These are phyloP conservation scores for Infundibulicybe gibba DNA, from an alignment of 768 basidiomycete genomes.

Conservation along the genomic window DNA sequence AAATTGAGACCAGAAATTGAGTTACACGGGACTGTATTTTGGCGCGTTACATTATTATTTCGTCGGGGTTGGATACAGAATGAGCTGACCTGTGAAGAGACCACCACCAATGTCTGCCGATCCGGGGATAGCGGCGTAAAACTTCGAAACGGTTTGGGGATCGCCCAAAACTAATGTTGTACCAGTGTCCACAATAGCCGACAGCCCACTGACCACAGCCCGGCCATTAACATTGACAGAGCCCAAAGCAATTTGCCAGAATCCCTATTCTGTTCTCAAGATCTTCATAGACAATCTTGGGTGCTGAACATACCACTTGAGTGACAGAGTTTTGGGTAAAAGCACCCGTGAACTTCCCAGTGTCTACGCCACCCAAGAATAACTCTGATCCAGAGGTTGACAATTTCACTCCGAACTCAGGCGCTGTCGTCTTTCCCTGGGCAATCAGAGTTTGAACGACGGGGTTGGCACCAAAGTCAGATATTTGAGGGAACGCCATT, in stretches of 20 bases:
- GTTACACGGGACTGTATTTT: slow-evolving; percentile 24
- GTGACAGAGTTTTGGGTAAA: slow-evolving; percentile 35
- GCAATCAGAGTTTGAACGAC: slow-evolving; percentile 43
- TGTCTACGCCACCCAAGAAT: slow-evolving; percentile 52
- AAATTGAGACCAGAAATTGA: slow-evolving; percentile 24
- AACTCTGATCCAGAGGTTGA: slow-evolving; percentile 42
- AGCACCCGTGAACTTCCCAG: slow-evolving; percentile 36
- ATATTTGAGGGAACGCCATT: slow-evolving; percentile 39
- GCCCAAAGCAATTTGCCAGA: slow-evolving; percentile 28
- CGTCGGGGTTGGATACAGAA: not conserved
- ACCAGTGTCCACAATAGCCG: slow-evolving; percentile 37
- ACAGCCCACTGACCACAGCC: slow-evolving; percentile 11
- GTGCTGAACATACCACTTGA: slow-evolving; percentile 14
- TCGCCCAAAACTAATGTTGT: slow-evolving; percentile 37
- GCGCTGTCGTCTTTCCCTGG: slow-evolving; percentile 24
- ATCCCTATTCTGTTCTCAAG: slow-evolving; percentile 15
- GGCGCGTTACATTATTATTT: not conserved
- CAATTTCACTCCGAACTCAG: slow-evolving; percentile 48
- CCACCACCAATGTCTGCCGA: slow-evolving; percentile 22
- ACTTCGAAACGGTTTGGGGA: slow-evolving; percentile 12
- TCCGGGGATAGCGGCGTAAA: slow-evolving; percentile 29
- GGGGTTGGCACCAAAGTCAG: slow-evolving; percentile 27
- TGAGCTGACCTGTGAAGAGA: slow-evolving; percentile 22
- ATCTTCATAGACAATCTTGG: not conserved
- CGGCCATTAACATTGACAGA: slow-evolving; percentile 21